These are phyloP conservation scores for Starmerella sirachaensis DNA, from an alignment of 805 yeast genomes.

Conservation along the genomic window DNA sequence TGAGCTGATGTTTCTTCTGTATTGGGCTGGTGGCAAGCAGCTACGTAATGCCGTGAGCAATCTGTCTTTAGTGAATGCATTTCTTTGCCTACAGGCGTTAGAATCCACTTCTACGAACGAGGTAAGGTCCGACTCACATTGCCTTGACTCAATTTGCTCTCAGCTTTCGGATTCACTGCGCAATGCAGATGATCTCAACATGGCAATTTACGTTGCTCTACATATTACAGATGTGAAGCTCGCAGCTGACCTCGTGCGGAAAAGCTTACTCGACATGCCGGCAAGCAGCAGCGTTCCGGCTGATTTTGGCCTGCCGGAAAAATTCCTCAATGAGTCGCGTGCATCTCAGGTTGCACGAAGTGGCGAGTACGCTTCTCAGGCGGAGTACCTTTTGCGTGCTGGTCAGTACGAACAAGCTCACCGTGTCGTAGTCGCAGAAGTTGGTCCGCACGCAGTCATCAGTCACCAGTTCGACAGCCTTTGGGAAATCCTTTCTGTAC, in stretches of 20 bases:
- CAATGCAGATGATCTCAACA: slow-evolving; percentile 37
- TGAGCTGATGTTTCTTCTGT: slow-evolving; percentile 19
- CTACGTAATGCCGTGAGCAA: slow-evolving; percentile 12
- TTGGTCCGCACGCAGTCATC: slow-evolving; percentile 65
- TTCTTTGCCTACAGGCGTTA: slow-evolving; percentile 20
- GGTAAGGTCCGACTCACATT: slow-evolving; percentile 2
- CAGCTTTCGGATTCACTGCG: slow-evolving; percentile 24
- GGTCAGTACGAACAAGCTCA: slow-evolving; percentile 54
- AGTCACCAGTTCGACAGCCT: slow-evolving; percentile 30
- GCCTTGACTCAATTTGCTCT: slow-evolving; percentile 13
- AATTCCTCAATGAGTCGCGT: slow-evolving; percentile 41
- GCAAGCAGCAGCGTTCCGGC: slow-evolving; percentile 23
- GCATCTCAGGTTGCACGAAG: slow-evolving; percentile 43
- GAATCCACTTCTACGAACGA: slow-evolving; percentile 1
- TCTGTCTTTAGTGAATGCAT: slow-evolving; percentile 15
- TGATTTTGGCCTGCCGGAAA: slow-evolving; percentile 29
- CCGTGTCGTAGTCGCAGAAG: slow-evolving; percentile 37
- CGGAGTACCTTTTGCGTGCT: slow-evolving; percentile 51
- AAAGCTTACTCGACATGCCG: slow-evolving; percentile 7
- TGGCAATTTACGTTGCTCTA: slow-evolving; percentile 51
- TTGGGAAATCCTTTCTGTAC: slow-evolving; percentile 21
- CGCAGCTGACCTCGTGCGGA: slow-evolving; percentile 25
- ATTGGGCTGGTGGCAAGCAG: slow-evolving; percentile 7
- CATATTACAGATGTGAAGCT: slow-evolving; percentile 41
- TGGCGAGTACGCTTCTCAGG: slow-evolving; percentile 48